These are phyloP conservation scores for Yamadazyma endophytica DNA, from an alignment of 805 yeast species.

Conservation along the genomic window DNA sequence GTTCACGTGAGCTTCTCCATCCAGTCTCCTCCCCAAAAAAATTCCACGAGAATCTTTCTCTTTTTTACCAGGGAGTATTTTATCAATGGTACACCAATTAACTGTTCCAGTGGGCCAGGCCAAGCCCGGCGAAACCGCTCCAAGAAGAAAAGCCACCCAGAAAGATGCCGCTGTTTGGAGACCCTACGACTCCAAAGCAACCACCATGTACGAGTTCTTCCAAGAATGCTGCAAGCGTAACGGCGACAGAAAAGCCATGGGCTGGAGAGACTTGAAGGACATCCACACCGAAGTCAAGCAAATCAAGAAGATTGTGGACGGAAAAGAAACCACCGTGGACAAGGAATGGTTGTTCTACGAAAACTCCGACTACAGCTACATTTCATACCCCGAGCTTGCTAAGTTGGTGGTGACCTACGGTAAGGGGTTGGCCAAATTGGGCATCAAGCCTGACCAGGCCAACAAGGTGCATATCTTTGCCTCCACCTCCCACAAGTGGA, in stretches of 20 bases:
- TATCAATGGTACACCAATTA: slow-evolving; percentile 11
- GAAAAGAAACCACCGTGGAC: slow-evolving; percentile 64
- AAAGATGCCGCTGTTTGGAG: slow-evolving; percentile 48
- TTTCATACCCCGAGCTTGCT: slow-evolving; percentile 56
- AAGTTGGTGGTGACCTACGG: slow-evolving; percentile 52
- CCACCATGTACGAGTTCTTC: slow-evolving; percentile 67
- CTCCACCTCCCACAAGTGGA: slow-evolving; percentile 83
- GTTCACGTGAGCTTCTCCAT: too few species aligned
- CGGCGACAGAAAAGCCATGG: slow-evolving; percentile 57
- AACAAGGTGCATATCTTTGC: slow-evolving; percentile 82
- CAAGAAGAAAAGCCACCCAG: slow-evolving; percentile 60
- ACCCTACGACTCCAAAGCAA: slow-evolving; percentile 62
- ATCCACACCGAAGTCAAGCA: slow-evolving; percentile 71
- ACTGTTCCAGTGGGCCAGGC: slow-evolving; percentile 69
- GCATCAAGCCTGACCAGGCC: slow-evolving; percentile 56
- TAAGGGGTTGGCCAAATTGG: slow-evolving; percentile 71
- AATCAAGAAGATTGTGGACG: slow-evolving; percentile 73
- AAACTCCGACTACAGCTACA: slow-evolving; percentile 64
- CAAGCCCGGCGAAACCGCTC: slow-evolving; percentile 75
- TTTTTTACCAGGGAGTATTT: too few species aligned
- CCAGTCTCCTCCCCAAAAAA: too few species aligned
- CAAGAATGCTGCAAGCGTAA: slow-evolving; percentile 57
- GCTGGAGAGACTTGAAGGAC: slow-evolving; percentile 73
- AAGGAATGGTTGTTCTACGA: slow-evolving; percentile 90
- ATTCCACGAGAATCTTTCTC: too few species aligned